phyloP scores from a whole-genome alignment of 305 asterid species.

The Fraxinus paxiana region DNA sequence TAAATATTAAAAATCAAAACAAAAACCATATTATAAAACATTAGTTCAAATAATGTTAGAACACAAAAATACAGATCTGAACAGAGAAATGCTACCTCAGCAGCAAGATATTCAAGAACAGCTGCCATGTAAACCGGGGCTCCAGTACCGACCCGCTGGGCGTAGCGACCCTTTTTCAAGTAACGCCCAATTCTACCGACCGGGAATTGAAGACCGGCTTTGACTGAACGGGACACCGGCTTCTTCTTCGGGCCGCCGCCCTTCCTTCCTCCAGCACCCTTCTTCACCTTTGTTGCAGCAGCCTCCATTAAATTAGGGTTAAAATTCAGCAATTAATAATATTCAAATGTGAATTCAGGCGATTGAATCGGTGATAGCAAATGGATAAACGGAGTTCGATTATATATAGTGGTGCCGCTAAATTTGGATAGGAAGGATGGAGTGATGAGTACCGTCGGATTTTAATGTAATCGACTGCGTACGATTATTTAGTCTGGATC shows the following conservation, averaged over 20 bases:
- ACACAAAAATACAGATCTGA: not conserved
- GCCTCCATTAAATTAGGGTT: not conserved
- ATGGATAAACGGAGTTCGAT: not conserved
- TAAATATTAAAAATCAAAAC: not conserved
- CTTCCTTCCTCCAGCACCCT: slow-evolving; percentile 5
- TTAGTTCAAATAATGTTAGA: not conserved
- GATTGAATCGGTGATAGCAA: not conserved
- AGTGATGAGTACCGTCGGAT: not conserved
- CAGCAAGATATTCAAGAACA: slow-evolving; percentile 11
- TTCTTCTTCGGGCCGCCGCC: slow-evolving; percentile 22
- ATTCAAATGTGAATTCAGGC: not conserved
- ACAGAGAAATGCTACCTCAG: slow-evolving; percentile 15
- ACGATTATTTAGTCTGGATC: not conserved
- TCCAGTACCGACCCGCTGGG: slow-evolving; percentile 7
- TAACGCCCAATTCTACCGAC: slow-evolving; percentile 21
- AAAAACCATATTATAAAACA: not conserved
- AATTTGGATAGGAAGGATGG: not conserved
- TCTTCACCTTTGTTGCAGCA: slow-evolving; percentile 4
- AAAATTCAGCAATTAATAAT: not conserved
- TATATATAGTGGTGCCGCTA: slow-evolving; percentile 2
- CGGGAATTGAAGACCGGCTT: slow-evolving; percentile 21
- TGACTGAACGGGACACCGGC: slow-evolving; percentile 16
- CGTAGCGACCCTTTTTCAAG: slow-evolving; percentile 13
- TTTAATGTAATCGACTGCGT: not conserved
- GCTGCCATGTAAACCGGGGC: slow-evolving; percentile 11